Conservation (phyloP, 192 early-diverging fungal genomes). For the Geranomyces michiganensis region DNA sequence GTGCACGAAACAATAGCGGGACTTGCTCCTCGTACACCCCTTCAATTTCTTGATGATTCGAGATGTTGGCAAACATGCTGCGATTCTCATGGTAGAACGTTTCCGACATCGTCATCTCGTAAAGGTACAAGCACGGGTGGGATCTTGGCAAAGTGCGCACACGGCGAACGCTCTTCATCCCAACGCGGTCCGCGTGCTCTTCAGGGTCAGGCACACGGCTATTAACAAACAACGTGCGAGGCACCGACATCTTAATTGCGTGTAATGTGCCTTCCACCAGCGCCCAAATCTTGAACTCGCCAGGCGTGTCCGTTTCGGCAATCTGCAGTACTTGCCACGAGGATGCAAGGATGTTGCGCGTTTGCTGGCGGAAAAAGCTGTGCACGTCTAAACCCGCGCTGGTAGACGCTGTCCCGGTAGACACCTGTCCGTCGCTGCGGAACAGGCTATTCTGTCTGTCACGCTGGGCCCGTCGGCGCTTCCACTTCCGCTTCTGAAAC, state of each 20-base stretch:
- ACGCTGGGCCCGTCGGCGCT: slow-evolving; percentile 57
- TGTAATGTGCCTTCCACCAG: slow-evolving; percentile 71
- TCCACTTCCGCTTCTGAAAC: slow-evolving; percentile 76
- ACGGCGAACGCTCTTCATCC: slow-evolving; percentile 32
- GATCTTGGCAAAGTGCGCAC: slow-evolving; percentile 75
- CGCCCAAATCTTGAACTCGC: slow-evolving; percentile 89
- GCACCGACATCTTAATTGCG: slow-evolving; percentile 72
- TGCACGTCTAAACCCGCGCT: slow-evolving; percentile 11
- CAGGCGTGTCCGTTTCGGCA: slow-evolving; percentile 77
- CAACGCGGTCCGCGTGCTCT: slow-evolving; percentile 32
- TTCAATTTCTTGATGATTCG: slow-evolving; percentile 84
- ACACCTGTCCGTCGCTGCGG: background rate
- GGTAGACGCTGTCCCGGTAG: background rate
- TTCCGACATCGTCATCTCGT: slow-evolving; percentile 83
- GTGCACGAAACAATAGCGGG: slow-evolving; percentile 75
- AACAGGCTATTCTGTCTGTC: slow-evolving; percentile 6
- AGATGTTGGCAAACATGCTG: slow-evolving; percentile 75
- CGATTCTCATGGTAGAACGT: slow-evolving; percentile 70
- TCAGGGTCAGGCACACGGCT: slow-evolving; percentile 62
- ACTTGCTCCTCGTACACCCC: slow-evolving; percentile 96
- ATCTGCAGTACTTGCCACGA: slow-evolving; percentile 89
- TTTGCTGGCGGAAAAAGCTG: slow-evolving; percentile 75
- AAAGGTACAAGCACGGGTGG: slow-evolving; percentile 72
- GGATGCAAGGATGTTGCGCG: slow-evolving; percentile 62
- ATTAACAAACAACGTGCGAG: slow-evolving; percentile 85